Base-by-base conservation (phyloP, 495 filamentous ascomycete genomes). In the Penicillium coprophilum region DNA sequence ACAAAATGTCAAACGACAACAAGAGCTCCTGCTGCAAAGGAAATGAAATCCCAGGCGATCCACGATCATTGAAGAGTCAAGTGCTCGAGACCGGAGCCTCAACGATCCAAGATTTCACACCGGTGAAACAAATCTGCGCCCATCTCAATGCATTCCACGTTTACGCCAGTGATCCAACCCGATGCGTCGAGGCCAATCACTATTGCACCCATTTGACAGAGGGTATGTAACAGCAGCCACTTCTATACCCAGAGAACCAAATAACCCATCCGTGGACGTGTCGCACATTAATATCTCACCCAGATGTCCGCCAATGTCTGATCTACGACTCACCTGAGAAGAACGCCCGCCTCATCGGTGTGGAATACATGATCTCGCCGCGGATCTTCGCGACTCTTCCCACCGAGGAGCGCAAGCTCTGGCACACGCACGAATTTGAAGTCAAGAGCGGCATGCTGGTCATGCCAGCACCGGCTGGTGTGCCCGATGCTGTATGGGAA, bases 351-450 rank as follows among this genome's bases (percentile, higher is more conserved):
- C 77, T 96, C 12, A 86, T 96, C 57, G 91, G 92, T 36, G 78
- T 96, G 59, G 93, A 97, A 71, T 96, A 96, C 77, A 94, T 97
- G 91, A 87, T 96, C 64, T 83, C 84, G 3, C 83, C 85, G 0
- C 71, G 73, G 3, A 75, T 96, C 2, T 96, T 85, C 76, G 70
- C 76, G 10, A 85, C 81, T 0, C 83, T 97, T 0, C 75, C 81
- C 7, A 6, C 65, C 0, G 78, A 82, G 10, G 92, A 96, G 71
- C 82, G 85, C 12, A 77, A 80, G 55, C 80, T 90, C 17, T 95
- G 89, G 89, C 89, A 93, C 69, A 81, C 78, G 24, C 89, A 94
- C 65, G 88, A 89, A 28, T 96, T 87, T 69, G 92, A 96, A 63
- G 90, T 96, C 10, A 94, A 94, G 61, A 85, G 82, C 28, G 91